A percentile compares a stretch with the other conserved stretches of the same genome.
phyloP scores from a whole-genome alignment of 352 stramenopile species.

The Globisporangium cystogenes region DNA sequence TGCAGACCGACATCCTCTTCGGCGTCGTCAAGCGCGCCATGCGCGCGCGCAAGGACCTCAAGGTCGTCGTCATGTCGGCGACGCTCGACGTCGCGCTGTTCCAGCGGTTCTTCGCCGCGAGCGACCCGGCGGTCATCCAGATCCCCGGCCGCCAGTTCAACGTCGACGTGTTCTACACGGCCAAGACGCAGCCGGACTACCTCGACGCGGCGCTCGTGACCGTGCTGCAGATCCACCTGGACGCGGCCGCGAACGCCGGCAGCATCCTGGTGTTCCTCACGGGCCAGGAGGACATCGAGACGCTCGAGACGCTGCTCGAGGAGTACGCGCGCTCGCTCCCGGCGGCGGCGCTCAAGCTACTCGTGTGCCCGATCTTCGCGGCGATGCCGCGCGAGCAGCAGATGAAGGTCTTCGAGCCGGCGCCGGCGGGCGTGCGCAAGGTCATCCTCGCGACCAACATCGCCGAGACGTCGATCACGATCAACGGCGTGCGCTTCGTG shows the following conservation, averaged over 20 bases:
- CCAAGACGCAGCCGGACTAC: constrained; percentile 87
- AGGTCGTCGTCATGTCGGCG: constrained; percentile 98
- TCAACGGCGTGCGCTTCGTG: constrained; percentile 93
- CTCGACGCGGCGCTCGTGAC: constrained; percentile 85
- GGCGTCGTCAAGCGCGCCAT: constrained; percentile 84
- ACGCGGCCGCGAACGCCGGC: constrained; percentile 65
- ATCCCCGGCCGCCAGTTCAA: constrained; percentile 88
- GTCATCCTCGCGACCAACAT: constrained; percentile 96
- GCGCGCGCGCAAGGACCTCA: constrained; percentile 81
- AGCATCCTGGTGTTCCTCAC: constrained; percentile 95
- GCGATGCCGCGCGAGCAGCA: constrained; percentile 94
- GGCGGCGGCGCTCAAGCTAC: constrained; percentile 59
- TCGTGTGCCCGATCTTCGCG: constrained; percentile 95
- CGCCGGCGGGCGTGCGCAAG: constrained; percentile 78
- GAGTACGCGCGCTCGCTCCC: constrained; percentile 76
- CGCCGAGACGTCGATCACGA: constrained; percentile 97
- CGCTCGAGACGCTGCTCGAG: constrained; percentile 76
- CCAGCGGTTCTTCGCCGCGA: constrained; percentile 91
- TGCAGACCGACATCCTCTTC: constrained; percentile 90
- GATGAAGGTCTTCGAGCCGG: constrained; percentile 90
- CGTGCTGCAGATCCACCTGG: constrained; percentile 88
- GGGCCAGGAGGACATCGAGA: constrained; percentile 96
- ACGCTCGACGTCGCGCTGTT: constrained; percentile 96
- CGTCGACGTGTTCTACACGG: constrained; percentile 88
- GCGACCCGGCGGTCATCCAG: constrained; percentile 69